phyloP scores from a whole-genome alignment of 257 asterid species.

The Paulownia fortunei region DNA sequence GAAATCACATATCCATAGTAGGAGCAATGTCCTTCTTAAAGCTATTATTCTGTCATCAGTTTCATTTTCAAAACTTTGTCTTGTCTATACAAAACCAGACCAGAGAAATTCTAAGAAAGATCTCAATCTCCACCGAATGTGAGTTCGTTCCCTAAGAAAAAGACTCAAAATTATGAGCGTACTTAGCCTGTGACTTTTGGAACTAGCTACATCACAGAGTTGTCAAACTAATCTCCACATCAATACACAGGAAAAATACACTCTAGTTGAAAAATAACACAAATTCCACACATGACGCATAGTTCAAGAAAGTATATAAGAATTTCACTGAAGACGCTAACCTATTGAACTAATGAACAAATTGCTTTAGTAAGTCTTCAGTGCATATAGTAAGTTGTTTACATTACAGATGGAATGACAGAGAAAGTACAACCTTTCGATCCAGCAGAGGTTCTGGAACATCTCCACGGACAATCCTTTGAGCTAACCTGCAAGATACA shows the following conservation, averaged over 20 bases:
- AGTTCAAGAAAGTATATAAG: constrained; percentile 12
- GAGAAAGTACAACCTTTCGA: constrained; percentile 67
- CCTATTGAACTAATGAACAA: constrained; percentile 10
- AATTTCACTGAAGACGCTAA: constrained; percentile 7
- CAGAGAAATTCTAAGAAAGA: background rate
- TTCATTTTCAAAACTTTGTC: background rate
- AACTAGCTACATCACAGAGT: background rate
- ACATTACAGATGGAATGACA: constrained; percentile 2
- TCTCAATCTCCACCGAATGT: background rate
- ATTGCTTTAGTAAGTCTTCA: background rate
- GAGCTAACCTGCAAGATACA: constrained; percentile 77
- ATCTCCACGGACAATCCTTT: constrained; percentile 91
- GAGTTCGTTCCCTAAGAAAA: background rate
- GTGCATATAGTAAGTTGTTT: constrained; percentile 5
- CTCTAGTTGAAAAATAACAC: background rate
- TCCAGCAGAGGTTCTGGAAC: constrained; percentile 92
- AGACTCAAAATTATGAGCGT: background rate
- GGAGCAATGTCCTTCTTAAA: background rate
- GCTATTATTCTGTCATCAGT: background rate
- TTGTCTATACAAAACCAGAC: background rate
- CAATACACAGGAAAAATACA: background rate
- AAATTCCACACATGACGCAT: background rate
- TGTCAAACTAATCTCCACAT: background rate
- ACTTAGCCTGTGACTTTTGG: background rate
- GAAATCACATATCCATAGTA: background rate